Evolutionary conservation across 805 yeast genomes (phyloP).

Genomic region (Ogataea minuta): DNA sequence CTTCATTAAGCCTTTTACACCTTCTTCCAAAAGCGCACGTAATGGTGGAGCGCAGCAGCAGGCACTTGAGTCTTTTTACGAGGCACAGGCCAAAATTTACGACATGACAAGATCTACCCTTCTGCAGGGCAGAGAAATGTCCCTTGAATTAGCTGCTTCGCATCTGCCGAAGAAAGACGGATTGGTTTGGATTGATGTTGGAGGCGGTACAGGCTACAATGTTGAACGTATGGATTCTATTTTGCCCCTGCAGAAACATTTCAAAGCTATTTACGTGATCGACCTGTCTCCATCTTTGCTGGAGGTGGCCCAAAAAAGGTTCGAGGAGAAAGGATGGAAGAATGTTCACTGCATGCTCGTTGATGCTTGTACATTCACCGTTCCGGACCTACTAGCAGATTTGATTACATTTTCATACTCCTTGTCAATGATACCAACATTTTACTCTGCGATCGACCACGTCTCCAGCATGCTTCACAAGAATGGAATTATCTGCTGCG

Average conservation of each 20-base stretch:
- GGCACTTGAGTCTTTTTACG: conserved; percentile 67
- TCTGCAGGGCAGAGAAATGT: conserved; percentile 68
- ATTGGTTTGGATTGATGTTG: conserved; percentile 74
- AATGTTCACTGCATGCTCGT: conserved; percentile 69
- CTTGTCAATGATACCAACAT: conserved; percentile 81
- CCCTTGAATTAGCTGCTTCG: conserved; percentile 56
- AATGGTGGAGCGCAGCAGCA: conserved; percentile 48
- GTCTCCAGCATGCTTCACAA: conserved; percentile 51
- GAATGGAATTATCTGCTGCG: conserved; percentile 64
- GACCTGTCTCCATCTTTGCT: conserved; percentile 79
- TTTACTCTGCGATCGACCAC: conserved; percentile 74
- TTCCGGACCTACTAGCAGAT: conserved; percentile 56
- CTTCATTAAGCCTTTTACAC: conserved; percentile 56
- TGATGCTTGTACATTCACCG: conserved; percentile 70
- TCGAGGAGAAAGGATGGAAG: conserved; percentile 44
- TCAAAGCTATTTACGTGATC: conserved; percentile 66
- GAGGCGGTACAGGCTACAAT: conserved; percentile 86
- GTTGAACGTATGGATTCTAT: conserved; percentile 70
- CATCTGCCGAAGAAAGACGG: conserved; percentile 47
- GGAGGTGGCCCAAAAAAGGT: conserved; percentile 64
- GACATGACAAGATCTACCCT: conserved; percentile 67
- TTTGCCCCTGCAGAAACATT: conserved; percentile 45
- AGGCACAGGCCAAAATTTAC: conserved; percentile 73
- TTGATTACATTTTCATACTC: conserved; percentile 78
- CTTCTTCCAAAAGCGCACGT: conserved; percentile 30